Evolutionary conservation across 495 filamentous ascomycete species (phyloP).

Genomic region (Penicillium subrubescens): DNA sequence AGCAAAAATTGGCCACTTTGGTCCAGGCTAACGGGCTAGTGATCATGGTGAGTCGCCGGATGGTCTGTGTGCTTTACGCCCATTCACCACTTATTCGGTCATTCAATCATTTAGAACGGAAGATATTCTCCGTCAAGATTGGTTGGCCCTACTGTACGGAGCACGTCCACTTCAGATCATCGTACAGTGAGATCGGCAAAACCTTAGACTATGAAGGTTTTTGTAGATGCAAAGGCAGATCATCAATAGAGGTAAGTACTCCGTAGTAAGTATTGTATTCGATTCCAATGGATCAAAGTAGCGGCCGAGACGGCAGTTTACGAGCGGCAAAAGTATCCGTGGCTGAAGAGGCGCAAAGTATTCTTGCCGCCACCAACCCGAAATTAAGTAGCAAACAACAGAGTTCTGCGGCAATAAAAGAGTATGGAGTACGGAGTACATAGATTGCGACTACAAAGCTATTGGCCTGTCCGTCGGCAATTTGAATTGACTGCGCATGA

Average conservation of each 20-base stretch:
- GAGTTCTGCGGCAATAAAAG: background rate
- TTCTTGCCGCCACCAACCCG: background rate
- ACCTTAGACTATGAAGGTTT: background rate
- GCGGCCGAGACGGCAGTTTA: background rate
- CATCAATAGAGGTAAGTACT: background rate
- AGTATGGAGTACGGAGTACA: background rate
- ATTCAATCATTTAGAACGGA: background rate
- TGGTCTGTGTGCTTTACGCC: background rate
- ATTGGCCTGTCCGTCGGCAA: background rate
- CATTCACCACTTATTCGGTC: background rate
- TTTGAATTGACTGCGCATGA: background rate
- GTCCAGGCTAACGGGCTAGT: constrained; percentile 10
- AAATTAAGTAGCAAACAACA: background rate
- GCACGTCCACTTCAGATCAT: background rate
- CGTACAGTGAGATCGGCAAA: background rate
- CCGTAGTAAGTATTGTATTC: background rate
- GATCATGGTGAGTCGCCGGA: constrained; percentile 4
- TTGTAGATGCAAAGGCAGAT: background rate
- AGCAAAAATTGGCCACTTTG: constrained; percentile 16
- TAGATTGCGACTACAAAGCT: background rate
- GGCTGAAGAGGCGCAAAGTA: background rate
- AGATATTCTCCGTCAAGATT: background rate
- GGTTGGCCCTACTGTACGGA: background rate
- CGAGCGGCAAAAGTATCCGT: background rate
- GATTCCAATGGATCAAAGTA: background rate